Conservation (phyloP, 208 protist species). For the Acanthamoeba royreba region DNA sequence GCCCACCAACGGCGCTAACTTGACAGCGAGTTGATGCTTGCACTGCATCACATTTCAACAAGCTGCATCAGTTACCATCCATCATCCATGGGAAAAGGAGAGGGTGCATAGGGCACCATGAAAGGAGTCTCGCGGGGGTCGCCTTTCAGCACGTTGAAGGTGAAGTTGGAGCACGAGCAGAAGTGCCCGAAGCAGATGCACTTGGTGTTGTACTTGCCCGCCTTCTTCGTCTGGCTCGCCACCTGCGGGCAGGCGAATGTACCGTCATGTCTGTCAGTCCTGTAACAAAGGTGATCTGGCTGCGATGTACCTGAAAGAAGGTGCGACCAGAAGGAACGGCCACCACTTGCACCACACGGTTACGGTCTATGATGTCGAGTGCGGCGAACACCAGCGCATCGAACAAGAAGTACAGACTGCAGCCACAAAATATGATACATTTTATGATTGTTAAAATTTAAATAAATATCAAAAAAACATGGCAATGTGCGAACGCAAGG, state of each 20-base stretch:
- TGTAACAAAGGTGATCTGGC: no score
- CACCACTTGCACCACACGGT: slow-evolving; percentile 39
- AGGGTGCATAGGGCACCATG: neutral
- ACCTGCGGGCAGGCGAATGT: neutral
- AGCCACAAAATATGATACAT: no score
- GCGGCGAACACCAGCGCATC: slow-evolving; percentile 8
- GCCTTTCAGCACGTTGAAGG: slow-evolving; percentile 25
- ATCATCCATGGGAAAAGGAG: no score
- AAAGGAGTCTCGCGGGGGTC: slow-evolving; percentile 23
- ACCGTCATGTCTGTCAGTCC: no score
- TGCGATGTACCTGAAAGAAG: neutral
- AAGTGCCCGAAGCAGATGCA: slow-evolving; percentile 48
- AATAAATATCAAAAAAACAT: neutral
- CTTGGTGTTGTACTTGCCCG: slow-evolving; percentile 4
- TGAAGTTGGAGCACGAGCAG: slow-evolving; percentile 29
- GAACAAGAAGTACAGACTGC: slow-evolving; percentile 40
- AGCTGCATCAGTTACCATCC: no score
- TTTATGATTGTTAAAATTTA: neutral
- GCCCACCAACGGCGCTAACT: slow-evolving; percentile 16
- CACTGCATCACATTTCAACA: neutral
- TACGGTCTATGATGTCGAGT: slow-evolving; percentile 43
- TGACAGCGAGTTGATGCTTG: slow-evolving; percentile 39
- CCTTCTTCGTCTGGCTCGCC: neutral
- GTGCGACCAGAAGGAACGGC: neutral
- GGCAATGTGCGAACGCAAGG: no score